Base-by-base conservation (phyloP, 2,329 filamentous ascomycete genomes). In the Aspergillus tanneri region DNA sequence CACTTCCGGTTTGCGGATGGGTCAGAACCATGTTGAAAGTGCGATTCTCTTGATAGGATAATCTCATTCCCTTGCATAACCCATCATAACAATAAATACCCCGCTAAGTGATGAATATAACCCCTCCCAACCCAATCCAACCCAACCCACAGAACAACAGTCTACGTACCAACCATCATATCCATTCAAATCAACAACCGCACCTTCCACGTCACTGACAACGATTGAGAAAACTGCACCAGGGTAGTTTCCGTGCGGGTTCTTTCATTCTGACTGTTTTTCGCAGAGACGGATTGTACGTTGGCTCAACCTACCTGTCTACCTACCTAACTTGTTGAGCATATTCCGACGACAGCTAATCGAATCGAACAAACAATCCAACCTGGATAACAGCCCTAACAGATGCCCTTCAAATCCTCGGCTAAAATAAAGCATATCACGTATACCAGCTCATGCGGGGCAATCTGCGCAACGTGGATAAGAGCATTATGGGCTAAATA, bases 231-330 rank as follows among this genome's bases (percentile, higher is more conserved):
- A 11, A 12, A 47, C 25, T 43, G 48, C 5, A 18, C 14, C 6
- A 42, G 50, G 9, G n/a, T 23, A 16, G 81, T 84, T 22, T 83
- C 83, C 21, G 86, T 87, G 83, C 78, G 78, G 58, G 79, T 87
- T 22, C 77, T 87, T 12, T 76, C 82, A 25, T 74, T 87, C 0
- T 84, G 84, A n/a, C 72, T 86, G 3, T 80, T 81, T 28, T 77
- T 83, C 42, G 87, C 84, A 14, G 83, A 83, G 55, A 86, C 84
- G 54, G 77, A 80, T 22, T 86, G 80, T 78, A 74, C 60, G 75
- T 68, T n/a, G n/a, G n/a, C n/a, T n/a, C n/a, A n/a, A n/a, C 12
- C 12, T 37, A 6, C 12, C 11, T n/a, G 11, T 21, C n/a, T 43
- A 22, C 22, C 28, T 3, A 32, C 41, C 19, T 8, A 2, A 5